Percentiles rank a stretch among this genome's conserved stretches.
phyloP scores from a whole-genome alignment of 306 rosid genomes.

The Pachyrhizus erosus region DNA sequence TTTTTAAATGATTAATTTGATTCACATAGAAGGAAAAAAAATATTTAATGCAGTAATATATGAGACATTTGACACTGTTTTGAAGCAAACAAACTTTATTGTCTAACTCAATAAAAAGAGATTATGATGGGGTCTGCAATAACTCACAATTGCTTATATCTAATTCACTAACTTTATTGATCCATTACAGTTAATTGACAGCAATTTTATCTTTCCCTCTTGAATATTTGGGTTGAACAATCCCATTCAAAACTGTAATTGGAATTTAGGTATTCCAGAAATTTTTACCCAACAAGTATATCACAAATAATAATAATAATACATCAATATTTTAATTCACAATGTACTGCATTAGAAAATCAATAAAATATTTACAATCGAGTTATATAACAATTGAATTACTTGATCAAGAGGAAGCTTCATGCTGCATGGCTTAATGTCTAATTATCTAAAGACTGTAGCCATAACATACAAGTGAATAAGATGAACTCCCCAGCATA shows the following conservation, averaged over 20 bases:
- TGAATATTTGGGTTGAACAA: background rate
- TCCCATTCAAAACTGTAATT: background rate
- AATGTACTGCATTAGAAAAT: background rate
- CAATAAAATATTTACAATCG: background rate
- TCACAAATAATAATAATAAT: background rate
- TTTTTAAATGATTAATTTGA: background rate
- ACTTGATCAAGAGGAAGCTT: background rate
- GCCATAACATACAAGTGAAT: conserved; percentile 19
- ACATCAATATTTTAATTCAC: background rate
- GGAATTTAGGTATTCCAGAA: background rate
- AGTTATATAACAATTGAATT: background rate
- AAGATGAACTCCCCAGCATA: conserved; percentile 28
- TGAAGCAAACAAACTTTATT: background rate
- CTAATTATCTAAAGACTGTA: conserved; percentile 12
- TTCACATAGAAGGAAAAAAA: background rate
- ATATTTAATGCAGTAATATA: background rate
- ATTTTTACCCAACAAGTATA: background rate
- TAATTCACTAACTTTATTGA: background rate
- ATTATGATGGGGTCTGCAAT: background rate
- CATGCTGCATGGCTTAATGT: conserved; percentile 35
- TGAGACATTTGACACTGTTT: background rate
- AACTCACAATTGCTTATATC: background rate
- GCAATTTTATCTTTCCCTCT: background rate
- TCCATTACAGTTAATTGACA: background rate
- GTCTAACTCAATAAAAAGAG: background rate